Base-by-base conservation (phyloP, 345 rosid genomes). In the Hibiscus trionum region DNA sequence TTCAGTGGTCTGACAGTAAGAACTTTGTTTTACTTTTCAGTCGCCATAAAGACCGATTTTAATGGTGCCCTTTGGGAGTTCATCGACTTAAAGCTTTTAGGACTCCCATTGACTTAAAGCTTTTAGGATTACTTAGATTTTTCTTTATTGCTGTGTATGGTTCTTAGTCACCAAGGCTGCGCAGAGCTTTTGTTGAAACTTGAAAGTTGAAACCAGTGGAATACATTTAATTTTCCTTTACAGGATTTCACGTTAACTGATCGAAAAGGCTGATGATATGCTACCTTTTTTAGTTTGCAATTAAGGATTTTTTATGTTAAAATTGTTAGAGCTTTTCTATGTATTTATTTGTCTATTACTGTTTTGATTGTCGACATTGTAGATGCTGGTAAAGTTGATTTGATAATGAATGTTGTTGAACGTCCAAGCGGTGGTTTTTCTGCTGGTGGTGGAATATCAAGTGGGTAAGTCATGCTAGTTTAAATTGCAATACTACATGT, bases 341-440 rank as follows among this genome's bases (percentile, higher is more conserved):
- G 37, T 56, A 60, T 61, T 61, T 61, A 37, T 63, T 63, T 63
- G 26, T 37, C 26, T 61, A 64, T 60, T 26, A 12, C 44, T 3
- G 4, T 31, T 59, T 57, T 72, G 5, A 60, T 72, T 50, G 16
- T 44, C 19, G 71, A 63, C 68, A 11, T 50, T 70, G 29, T 74
- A 95, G 97, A 89, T 76, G 86, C 86, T 26, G 91, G 86, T 37
- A 92, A 92, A 84, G 98, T 95, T 80, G 98, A 95, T 78, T 82
- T 92, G 82, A 81, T 92, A 66, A 86, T 95, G 96, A 92, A 90
- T 80, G 91, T 90, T 82, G 97, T 92, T 69, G 99, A 92, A 81
- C 90, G 97, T 73, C 92, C 93, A 72, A 92, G 91, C n/a, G 67
- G 67, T n/a, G 27, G 67, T 37, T 63, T 63, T 63, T 63, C 67